Conservation (phyloP, 2,329 filamentous ascomycete species). For the Colletotrichum camelliae region DNA sequence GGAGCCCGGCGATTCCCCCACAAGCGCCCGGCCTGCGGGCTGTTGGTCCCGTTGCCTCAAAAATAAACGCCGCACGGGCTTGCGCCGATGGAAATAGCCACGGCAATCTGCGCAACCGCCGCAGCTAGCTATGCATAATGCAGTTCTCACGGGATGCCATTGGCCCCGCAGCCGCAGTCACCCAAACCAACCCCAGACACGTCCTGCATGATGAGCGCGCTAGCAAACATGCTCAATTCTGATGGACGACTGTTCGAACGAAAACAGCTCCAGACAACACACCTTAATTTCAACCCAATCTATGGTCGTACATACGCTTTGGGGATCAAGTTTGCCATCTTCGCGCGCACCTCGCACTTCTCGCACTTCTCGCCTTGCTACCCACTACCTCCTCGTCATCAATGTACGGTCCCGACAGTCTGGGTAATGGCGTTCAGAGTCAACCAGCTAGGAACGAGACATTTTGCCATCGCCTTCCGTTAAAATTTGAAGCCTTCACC, state of each 20-base stretch:
- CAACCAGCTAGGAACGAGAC: conserved; percentile 3
- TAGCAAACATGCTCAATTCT: background rate
- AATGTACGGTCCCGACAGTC: conserved; percentile 1
- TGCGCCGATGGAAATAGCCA: conserved; percentile 14
- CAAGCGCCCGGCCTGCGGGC: background rate
- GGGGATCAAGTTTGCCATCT: background rate
- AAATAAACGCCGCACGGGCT: conserved; percentile 7
- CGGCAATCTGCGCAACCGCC: conserved; percentile 19
- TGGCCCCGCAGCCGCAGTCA: conserved; percentile 13
- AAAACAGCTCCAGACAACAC: background rate
- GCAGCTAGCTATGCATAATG: background rate
- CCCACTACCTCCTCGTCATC: conserved; percentile 11
- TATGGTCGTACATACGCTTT: background rate
- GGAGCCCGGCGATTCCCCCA: background rate
- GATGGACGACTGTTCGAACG: background rate
- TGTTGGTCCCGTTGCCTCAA: background rate
- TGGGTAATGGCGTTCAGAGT: conserved; percentile 8
- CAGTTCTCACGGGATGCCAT: background rate
- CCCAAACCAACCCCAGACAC: background rate
- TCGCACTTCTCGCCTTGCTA: background rate
- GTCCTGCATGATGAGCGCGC: background rate
- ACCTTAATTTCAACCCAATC: background rate
- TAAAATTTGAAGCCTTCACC: background rate
- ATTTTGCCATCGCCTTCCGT: background rate
- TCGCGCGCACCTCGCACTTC: background rate